phyloP scores from a whole-genome alignment of 192 early-diverging fungal genomes.

The Entomortierella beljakovae region DNA sequence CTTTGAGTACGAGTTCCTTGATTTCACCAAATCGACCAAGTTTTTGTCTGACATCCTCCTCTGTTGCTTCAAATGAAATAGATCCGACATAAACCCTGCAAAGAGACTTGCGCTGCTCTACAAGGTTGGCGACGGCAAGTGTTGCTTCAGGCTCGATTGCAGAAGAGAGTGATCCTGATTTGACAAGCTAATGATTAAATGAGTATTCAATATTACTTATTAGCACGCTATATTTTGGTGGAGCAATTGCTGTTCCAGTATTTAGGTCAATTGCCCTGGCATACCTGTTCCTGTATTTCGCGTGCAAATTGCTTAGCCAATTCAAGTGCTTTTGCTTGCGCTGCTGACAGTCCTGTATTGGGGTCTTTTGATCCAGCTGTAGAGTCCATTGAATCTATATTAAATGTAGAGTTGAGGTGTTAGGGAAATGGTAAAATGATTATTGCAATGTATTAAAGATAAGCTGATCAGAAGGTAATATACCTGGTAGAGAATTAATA shows the following conservation, averaged over 20 bases:
- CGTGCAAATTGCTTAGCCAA: conserved; percentile 35
- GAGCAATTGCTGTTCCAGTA: background rate
- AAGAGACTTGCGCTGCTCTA: conserved; percentile 42
- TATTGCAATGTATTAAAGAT: background rate
- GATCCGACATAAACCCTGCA: conserved; percentile 85
- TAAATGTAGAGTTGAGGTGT: background rate
- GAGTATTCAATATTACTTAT: background rate
- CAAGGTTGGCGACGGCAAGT: conserved; percentile 32
- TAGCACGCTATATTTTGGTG: no score
- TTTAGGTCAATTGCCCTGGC: background rate
- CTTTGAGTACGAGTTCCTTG: conserved; percentile 80
- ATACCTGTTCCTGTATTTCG: conserved; percentile 46
- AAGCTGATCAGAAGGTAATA: background rate
- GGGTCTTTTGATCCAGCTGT: background rate
- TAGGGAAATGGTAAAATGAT: background rate
- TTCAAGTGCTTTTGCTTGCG: conserved; percentile 22
- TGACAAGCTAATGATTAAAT: conserved; percentile 15
- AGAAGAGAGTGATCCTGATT: conserved; percentile 25
- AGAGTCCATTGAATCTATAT: background rate
- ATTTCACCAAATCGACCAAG: conserved; percentile 86
- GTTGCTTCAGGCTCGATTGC: conserved; percentile 41
- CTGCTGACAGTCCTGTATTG: background rate
- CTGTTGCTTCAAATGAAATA: conserved; percentile 87
- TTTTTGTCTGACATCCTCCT: conserved; percentile 80
- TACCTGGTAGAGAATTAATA: conserved; percentile 3